Percentiles rank a stretch among this genome's conserved stretches.
Conservation (phyloP, 192 early-diverging fungal genomes). For the Coemansia reversa region DNA sequence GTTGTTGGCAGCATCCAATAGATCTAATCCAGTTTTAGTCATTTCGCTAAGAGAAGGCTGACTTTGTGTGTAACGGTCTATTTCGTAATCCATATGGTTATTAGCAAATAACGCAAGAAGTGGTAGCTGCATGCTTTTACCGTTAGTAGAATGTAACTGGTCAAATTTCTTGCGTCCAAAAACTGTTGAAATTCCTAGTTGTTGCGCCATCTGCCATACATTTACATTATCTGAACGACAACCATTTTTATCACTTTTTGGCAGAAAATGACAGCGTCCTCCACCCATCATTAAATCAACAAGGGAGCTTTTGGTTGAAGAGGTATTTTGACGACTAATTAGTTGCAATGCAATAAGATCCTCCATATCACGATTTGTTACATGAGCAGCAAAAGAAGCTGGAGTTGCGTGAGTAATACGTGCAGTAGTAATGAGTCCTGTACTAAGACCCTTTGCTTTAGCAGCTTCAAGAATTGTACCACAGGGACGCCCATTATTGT, state of each 20-base stretch:
- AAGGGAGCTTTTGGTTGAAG: background rate
- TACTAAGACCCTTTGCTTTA: constrained; percentile 46
- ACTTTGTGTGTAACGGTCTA: constrained; percentile 42
- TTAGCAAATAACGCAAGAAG: constrained; percentile 52
- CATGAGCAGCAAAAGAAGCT: constrained; percentile 60
- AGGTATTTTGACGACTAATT: constrained; percentile 37
- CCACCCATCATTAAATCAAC: constrained; percentile 62
- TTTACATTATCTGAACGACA: constrained; percentile 52
- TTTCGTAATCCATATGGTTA: constrained; percentile 55
- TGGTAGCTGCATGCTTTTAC: constrained; percentile 26
- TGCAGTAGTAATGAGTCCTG: constrained; percentile 60
- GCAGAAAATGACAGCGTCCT: constrained; percentile 54
- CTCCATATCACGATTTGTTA: constrained; percentile 54
- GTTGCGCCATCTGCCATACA: constrained; percentile 30
- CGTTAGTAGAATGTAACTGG: constrained; percentile 9
- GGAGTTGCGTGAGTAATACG: constrained; percentile 65
- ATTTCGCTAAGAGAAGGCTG: constrained; percentile 60
- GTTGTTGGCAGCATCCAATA: constrained; percentile 20
- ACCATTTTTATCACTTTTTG: constrained; percentile 19
- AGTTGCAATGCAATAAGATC: constrained; percentile 57
- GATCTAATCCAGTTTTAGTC: constrained; percentile 44
- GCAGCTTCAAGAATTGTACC: constrained; percentile 64
- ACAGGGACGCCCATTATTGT: constrained; percentile 44
- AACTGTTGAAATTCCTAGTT: constrained; percentile 9
- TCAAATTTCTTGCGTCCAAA: constrained; percentile 19